Base-by-base conservation (phyloP, 2,329 filamentous ascomycete genomes). In the Aspergillus versicolor region DNA sequence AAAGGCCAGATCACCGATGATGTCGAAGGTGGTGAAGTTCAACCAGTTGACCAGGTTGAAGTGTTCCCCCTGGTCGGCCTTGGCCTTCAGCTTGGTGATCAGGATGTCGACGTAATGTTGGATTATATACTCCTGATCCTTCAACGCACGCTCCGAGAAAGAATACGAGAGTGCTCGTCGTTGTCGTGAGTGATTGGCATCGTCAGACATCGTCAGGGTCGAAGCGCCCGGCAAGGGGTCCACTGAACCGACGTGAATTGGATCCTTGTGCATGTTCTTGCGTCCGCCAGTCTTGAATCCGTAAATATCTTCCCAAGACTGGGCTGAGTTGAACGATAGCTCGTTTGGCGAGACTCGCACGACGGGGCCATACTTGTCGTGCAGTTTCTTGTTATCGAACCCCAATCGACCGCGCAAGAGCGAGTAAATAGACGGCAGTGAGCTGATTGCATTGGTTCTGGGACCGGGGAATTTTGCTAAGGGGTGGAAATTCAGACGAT, bases 251-350 rank as follows among this genome's bases (percentile, higher is more conserved):
- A 57, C 61, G 7, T 57, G 55, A 7, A 54, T 45, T 24, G 61
- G 58, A 42, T 60, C 72, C n/a, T 55, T 47, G 42, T 41, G 58
- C 21, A 53, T 30, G 42, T 52, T 51, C 24, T 48, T 44, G 12
- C 22, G 54, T 5, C 24, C 47, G 7, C 24, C 40, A n/a, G 41
- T 44, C 41, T 50, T 34, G 41, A 45, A 52, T 11, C 47, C 51
- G 52, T 70, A 69, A 53, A 73, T 70, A n/a, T 73, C 70, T 13
- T 63, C 54, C 68, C 66, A 73, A 21, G 73, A 71, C 45, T 68
- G 63, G 2, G 63, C 60, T 41, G 70, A 63, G 47, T 62, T 63
- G 61, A 76, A 74, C 54, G 68, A 65, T 9, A 76, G 63, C 58
- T 74, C 68, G 12, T 70, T 67, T 0, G 71, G 73, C 2, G 67